These are phyloP conservation scores for Trametes cubensis DNA, from an alignment of 768 basidiomycete species.

Conservation along the genomic window DNA sequence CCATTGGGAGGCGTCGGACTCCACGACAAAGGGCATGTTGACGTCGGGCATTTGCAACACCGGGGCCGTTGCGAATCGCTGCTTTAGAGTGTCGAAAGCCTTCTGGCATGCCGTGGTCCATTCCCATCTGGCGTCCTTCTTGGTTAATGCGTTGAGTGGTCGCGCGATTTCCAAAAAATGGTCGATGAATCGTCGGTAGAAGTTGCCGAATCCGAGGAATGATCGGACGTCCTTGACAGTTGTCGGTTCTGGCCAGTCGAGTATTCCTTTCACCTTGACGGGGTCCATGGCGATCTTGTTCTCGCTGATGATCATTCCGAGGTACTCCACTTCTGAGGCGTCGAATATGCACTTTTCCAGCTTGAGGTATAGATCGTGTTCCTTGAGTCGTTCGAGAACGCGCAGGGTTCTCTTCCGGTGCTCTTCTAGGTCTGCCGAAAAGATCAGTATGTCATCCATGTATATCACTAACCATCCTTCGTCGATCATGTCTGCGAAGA, in stretches of 20 bases:
- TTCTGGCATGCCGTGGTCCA: constrained; percentile 22
- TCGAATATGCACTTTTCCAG: constrained; percentile 43
- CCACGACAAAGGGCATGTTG: constrained; percentile 14
- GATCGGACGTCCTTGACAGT: constrained; percentile 37
- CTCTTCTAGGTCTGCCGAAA: not conserved
- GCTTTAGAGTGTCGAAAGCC: constrained; percentile 37
- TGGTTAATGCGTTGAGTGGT: constrained; percentile 35
- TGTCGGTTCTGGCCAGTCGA: constrained; percentile 34
- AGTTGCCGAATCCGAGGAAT: constrained; percentile 38
- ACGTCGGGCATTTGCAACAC: constrained; percentile 29
- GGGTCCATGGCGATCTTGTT: constrained; percentile 42
- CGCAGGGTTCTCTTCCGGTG: constrained; percentile 14
- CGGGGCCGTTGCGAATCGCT: constrained; percentile 25
- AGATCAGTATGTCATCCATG: not conserved
- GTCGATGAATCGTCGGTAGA: constrained; percentile 38
- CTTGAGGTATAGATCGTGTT: constrained; percentile 35
- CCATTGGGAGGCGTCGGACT: constrained; percentile 32
- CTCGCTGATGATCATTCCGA: constrained; percentile 42
- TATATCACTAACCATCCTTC: constrained; percentile 2
- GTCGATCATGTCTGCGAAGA: constrained; percentile 23
- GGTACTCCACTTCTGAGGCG: constrained; percentile 41
- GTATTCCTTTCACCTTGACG: constrained; percentile 41
- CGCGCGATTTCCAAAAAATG: constrained; percentile 38
- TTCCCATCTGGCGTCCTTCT: constrained; percentile 29
- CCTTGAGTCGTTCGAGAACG: constrained; percentile 33